A percentile compares a stretch with the other conserved stretches of the same genome.
Conservation (phyloP, 2,329 filamentous ascomycete species). For the Amauroascus verrucosus region DNA sequence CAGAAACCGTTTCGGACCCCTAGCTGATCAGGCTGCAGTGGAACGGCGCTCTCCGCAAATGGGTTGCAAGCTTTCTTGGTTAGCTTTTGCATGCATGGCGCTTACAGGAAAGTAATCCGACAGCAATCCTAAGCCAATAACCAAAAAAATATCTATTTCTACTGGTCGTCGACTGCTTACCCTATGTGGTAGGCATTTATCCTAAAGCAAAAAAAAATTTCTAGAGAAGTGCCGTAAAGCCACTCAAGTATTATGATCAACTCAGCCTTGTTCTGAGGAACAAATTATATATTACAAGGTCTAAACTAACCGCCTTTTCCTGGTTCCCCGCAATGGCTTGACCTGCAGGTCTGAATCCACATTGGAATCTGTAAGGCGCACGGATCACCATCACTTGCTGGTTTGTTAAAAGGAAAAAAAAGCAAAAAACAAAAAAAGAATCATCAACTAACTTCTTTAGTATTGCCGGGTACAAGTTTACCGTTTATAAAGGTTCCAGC, state of each 20-base stretch:
- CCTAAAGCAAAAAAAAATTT: not conserved
- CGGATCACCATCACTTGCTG: slow-evolving; percentile 14
- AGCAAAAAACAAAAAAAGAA: slow-evolving; percentile 11
- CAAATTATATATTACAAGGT: not conserved
- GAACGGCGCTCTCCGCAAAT: slow-evolving; percentile 2
- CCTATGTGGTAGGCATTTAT: not conserved
- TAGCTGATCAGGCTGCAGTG: not conserved
- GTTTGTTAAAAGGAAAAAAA: slow-evolving; percentile 12
- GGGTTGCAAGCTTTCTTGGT: not conserved
- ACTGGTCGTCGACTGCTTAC: not conserved
- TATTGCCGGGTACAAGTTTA: slow-evolving; percentile 2
- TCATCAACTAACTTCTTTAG: slow-evolving; percentile 7
- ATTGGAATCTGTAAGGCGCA: slow-evolving; percentile 13
- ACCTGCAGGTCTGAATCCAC: slow-evolving; percentile 11
- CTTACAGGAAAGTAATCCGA: not conserved
- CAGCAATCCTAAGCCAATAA: not conserved
- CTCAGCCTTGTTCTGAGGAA: slow-evolving; percentile 6
- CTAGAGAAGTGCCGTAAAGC: not conserved
- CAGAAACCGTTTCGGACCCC: not conserved
- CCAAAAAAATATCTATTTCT: not conserved
- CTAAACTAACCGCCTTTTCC: slow-evolving; percentile 9
- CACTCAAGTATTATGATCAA: not conserved
- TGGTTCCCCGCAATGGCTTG: slow-evolving; percentile 12
- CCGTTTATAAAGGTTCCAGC: not conserved
- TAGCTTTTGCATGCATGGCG: not conserved